These are phyloP conservation scores for Alternaria consortialis DNA, from an alignment of 2,329 filamentous ascomycete species.

Conservation along the genomic window DNA sequence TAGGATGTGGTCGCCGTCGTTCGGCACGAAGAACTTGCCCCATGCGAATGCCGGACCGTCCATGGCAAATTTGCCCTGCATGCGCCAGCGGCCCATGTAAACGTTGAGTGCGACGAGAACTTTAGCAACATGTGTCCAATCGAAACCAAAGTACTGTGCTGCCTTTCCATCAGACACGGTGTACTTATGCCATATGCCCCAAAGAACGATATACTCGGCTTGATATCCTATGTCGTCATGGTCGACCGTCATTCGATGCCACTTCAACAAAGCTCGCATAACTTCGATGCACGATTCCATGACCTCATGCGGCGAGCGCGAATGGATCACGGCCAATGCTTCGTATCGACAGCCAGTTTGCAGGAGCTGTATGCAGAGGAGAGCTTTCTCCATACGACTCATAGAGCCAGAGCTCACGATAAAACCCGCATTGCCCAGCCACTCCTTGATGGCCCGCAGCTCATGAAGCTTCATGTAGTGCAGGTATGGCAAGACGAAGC, in stretches of 20 bases:
- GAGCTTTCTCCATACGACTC: slow-evolving; percentile 37
- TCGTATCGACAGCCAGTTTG: slow-evolving; percentile 40
- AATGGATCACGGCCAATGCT: slow-evolving; percentile 39
- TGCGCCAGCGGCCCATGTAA: slow-evolving; percentile 42
- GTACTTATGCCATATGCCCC: slow-evolving; percentile 31
- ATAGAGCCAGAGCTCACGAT: slow-evolving; percentile 27
- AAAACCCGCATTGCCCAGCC: slow-evolving; percentile 24
- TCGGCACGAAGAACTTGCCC: slow-evolving; percentile 30
- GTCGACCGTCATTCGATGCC: slow-evolving; percentile 34
- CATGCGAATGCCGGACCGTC: slow-evolving; percentile 34
- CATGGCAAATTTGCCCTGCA: slow-evolving; percentile 35
- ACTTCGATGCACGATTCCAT: slow-evolving; percentile 35
- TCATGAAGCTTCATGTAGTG: slow-evolving; percentile 40
- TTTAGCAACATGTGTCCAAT: slow-evolving; percentile 27
- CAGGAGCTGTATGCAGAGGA: slow-evolving; percentile 38
- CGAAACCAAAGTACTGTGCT: slow-evolving; percentile 35
- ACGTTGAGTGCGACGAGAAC: slow-evolving; percentile 41
- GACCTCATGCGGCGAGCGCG: slow-evolving; percentile 38
- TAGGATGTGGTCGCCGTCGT: slow-evolving; percentile 11
- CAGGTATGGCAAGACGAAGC: slow-evolving; percentile 31
- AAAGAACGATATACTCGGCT: slow-evolving; percentile 26
- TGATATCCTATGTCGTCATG: slow-evolving; percentile 8
- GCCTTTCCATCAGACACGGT: slow-evolving; percentile 12
- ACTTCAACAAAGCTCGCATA: slow-evolving; percentile 33
- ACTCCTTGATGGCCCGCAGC: slow-evolving; percentile 31